A percentile compares a stretch with the other conserved stretches of the same genome.
phyloP scores from a whole-genome alignment of 345 rosid genomes.

The Eucalyptus pauciflora region DNA sequence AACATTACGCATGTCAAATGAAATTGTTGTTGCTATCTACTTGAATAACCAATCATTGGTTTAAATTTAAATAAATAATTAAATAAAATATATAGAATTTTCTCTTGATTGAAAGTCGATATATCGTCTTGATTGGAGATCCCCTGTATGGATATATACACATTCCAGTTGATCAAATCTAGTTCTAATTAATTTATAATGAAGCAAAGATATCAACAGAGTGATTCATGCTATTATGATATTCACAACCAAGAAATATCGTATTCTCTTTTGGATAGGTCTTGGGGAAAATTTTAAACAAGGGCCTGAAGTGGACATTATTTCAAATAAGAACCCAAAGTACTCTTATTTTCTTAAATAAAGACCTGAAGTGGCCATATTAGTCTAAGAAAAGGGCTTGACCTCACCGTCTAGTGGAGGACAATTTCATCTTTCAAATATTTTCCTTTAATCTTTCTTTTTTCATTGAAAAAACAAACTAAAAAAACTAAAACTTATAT shows the following conservation, averaged over 20 bases:
- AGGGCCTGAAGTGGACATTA: rapidly evolving
- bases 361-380: rapidly evolving
- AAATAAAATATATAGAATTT: background rate
- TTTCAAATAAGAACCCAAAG: too few species aligned
- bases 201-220: background rate
- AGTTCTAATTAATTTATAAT: background rate
- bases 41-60: background rate
- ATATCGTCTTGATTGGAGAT: background rate
- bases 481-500: too few species aligned
- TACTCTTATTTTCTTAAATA: rapidly evolving
- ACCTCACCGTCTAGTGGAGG: too few species aligned
- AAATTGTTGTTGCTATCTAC: background rate
- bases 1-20: background rate
- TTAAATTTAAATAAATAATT: background rate
- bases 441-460: too few species aligned
- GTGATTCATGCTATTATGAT: rapidly evolving
- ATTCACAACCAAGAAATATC: background rate
- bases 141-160: rapidly evolving
- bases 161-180: rapidly evolving
- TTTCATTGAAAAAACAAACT: too few species aligned
- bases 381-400: rapidly evolving
- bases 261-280: background rate
- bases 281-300: rapidly evolving
- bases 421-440: too few species aligned
- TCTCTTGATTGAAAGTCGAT: background rate